These are phyloP conservation scores for Cyclocybe aegerita DNA, from an alignment of 768 basidiomycete genomes.

Conservation along the genomic window DNA sequence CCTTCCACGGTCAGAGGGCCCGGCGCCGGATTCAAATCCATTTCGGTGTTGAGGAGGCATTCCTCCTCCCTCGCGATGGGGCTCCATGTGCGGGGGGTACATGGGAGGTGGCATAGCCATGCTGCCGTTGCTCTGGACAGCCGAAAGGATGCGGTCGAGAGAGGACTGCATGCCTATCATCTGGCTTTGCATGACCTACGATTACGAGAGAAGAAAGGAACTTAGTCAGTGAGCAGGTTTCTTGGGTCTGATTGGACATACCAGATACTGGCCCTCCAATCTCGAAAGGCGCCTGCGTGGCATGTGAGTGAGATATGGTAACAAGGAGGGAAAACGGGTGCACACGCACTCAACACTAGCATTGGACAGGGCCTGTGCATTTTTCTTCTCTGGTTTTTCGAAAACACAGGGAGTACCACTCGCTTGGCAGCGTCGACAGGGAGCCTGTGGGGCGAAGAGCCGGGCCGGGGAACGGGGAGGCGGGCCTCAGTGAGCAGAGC, in stretches of 20 bases:
- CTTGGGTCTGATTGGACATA: slow-evolving; percentile 28
- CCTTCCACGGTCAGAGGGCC: slow-evolving; percentile 31
- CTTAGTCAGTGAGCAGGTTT: neutral
- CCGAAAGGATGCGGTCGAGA: slow-evolving; percentile 76
- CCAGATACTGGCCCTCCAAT: slow-evolving; percentile 84
- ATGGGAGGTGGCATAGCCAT: slow-evolving; percentile 33
- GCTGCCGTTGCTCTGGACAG: slow-evolving; percentile 45
- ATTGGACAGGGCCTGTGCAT: slow-evolving; percentile 52
- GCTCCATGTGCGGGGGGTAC: slow-evolving; percentile 32
- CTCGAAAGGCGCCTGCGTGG: slow-evolving; percentile 70
- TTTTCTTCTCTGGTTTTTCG: slow-evolving; percentile 92
- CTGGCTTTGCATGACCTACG: slow-evolving; percentile 86
- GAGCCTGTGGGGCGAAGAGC: slow-evolving; percentile 62
- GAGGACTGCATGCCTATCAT: slow-evolving; percentile 95
- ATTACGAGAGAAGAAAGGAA: slow-evolving; percentile 4
- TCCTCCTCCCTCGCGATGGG: slow-evolving; percentile 29
- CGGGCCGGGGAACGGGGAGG: slow-evolving; percentile 72
- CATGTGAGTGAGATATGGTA: slow-evolving; percentile 20
- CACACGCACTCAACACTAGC: slow-evolving; percentile 73
- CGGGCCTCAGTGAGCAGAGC: slow-evolving; percentile 62
- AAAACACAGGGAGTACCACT: slow-evolving; percentile 81
- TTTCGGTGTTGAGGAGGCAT: slow-evolving; percentile 37
- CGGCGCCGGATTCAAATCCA: slow-evolving; percentile 36
- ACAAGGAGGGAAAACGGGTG: slow-evolving; percentile 8
- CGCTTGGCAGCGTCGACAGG: slow-evolving; percentile 86